Evolutionary conservation across 768 basidiomycete species (phyloP).

Genomic region (Tephrocybe sp.): DNA sequence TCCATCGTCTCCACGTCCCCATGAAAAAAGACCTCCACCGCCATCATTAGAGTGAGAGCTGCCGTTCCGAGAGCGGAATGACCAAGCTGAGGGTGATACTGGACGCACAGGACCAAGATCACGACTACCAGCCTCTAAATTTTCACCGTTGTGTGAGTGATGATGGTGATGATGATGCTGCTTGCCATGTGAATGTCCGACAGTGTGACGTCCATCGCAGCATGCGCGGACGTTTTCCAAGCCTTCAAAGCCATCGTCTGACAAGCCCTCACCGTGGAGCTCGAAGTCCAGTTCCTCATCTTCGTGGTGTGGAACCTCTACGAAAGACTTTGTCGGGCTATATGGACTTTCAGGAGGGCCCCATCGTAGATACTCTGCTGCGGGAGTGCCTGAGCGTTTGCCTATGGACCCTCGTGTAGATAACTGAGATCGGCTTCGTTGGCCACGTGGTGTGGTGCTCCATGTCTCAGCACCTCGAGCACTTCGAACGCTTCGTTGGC

Average conservation of each 20-base stretch:
- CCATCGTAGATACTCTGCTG: conserved; percentile 87
- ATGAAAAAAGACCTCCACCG: conserved; percentile 62
- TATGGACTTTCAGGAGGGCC: conserved; percentile 74
- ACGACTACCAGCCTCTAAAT: conserved; percentile 46
- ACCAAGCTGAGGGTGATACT: conserved; percentile 76
- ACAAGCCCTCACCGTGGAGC: conserved; percentile 69
- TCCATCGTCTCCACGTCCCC: conserved; percentile 61
- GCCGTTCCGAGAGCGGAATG: conserved; percentile 79
- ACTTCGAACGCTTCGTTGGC: conserved; percentile 70
- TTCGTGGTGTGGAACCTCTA: conserved; percentile 47
- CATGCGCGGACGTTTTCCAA: conserved; percentile 94
- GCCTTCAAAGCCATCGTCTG: conserved; percentile 85
- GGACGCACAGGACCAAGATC: conserved; percentile 57
- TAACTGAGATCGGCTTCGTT: conserved; percentile 76
- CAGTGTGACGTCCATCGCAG: conserved; percentile 85
- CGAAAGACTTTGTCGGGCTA: conserved; percentile 72
- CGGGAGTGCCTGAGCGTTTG: conserved; percentile 89
- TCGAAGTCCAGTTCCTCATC: conserved; percentile 81
- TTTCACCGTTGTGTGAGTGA: conserved; percentile 45
- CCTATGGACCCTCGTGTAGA: conserved; percentile 73
- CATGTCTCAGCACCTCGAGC: conserved; percentile 59
- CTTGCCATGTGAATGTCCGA: conserved; percentile 56
- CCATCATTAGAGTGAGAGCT: conserved; percentile 71
- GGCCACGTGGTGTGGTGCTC: conserved; percentile 76
- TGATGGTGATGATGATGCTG: conserved; percentile 62